Base-by-base conservation (phyloP, 2,329 filamentous ascomycete genomes). In the Blumeria graminis region DNA sequence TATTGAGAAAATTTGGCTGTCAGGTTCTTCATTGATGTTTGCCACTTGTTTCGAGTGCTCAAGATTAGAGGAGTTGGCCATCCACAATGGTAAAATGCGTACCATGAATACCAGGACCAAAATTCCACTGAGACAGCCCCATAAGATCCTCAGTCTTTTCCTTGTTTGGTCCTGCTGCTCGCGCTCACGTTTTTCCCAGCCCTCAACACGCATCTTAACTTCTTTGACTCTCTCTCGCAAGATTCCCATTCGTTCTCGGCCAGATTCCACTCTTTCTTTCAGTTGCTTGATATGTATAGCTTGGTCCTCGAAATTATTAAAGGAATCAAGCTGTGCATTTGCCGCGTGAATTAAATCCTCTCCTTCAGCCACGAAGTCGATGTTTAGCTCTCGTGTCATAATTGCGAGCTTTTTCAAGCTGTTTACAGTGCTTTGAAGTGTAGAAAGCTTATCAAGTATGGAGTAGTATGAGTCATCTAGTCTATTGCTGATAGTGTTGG, bases 381-480 rank as follows among this genome's bases (percentile, higher is more conserved):
- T 68, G 58, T 77, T 75, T 8, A 82, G 71, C 55, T 76, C 72
- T 56, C 72, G 74, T 6, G 81, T 80, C 62, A 77, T 71, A 34
- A 71, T 70, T 0, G 81, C 78, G n/a, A 90, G 72, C 61, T 83
- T 78, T 63, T 80, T 80, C 33, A 90, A 70, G 1, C 75, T 75
- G 6, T 71, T 67, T 41, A 88, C 76, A 0, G 80, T 86, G 61
- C 72, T 75, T 56, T 82, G 80, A 39, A 89, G 70, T 0, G 73
- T 67, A 54, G 74, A 75, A 53, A 84, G 73, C 64, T 82, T 85
- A 65, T 86, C 80, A 34, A 87, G 71, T 9, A 88, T 76, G 0
- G 78, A 76, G 60, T 84, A 84, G 69, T 88, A 89, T 3, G 81
- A 81, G 58, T 83, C 77, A 65, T 89, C 84, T 45, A 90, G 76